phyloP scores from a whole-genome alignment of 2,329 filamentous ascomycete species.

The Sclerotinia trifoliorum region DNA sequence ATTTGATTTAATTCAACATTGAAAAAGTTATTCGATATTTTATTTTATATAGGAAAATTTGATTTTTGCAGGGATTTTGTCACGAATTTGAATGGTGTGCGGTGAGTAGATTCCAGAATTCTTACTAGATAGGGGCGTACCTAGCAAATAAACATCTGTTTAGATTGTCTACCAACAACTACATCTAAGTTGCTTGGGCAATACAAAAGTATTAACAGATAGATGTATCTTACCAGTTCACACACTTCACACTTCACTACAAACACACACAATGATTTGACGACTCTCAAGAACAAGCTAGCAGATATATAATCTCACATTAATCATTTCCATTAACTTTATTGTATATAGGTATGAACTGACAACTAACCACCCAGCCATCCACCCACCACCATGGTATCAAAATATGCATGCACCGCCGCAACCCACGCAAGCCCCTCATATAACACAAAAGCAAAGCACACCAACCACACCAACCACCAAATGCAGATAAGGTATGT shows the following conservation, averaged over 20 bases:
- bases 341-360: background rate
- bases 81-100: no score
- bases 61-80: no score
- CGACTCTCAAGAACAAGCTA: background rate
- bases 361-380: background rate
- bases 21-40: no score
- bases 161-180: no score
- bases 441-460: background rate
- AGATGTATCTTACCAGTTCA: background rate
- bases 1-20: no score
- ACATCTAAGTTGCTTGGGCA: no score
- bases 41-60: no score
- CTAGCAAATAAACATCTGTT: no score
- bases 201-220: background rate
- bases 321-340: conserved; percentile 7
- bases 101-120: no score
- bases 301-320: background rate
- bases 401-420: background rate
- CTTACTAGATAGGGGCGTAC: no score
- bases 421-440: no score
- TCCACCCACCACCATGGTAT: background rate
- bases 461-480: background rate
- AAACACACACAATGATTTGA: no score
- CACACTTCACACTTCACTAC: background rate
- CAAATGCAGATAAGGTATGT: background rate